Evolutionary conservation across 1,284 basidiomycete species (phyloP).

Genomic region (Volvariella volvacea): DNA sequence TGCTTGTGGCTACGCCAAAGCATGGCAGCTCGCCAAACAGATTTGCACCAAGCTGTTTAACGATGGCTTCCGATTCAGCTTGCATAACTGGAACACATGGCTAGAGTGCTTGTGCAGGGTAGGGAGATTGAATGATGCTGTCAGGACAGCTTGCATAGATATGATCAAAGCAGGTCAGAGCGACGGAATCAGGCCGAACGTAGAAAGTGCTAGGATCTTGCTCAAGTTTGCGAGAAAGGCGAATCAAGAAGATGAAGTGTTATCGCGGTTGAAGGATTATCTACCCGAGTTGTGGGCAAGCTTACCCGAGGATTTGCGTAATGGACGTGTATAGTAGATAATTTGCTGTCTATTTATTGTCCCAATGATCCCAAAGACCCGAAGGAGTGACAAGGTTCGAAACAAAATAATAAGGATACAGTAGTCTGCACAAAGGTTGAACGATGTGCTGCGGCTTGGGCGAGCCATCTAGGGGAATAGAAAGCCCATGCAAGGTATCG

Average conservation of each 20-base stretch:
- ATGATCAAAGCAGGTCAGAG: conserved; percentile 44
- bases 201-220: conserved; percentile 43
- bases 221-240: conserved; percentile 43
- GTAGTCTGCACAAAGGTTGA: conserved; percentile 29
- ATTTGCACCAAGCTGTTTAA: conserved; percentile 47
- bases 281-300: conserved; percentile 49
- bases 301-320: conserved; percentile 24
- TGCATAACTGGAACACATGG: conserved; percentile 73
- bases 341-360: neutral
- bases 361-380: neutral
- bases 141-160: conserved; percentile 55
- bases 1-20: conserved; percentile 63
- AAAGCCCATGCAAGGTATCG: conserved; percentile 24
- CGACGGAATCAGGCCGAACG: conserved; percentile 37
- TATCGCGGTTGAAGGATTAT: conserved; percentile 40
- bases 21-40: conserved; percentile 41
- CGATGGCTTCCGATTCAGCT: conserved; percentile 47
- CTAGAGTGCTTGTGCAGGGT: conserved; percentile 84
- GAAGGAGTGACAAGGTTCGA: neutral
- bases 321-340: too few relatives aligned
- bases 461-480: conserved; percentile 36
- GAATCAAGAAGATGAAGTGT: conserved; percentile 38
- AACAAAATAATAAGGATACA: neutral
- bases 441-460: conserved; percentile 26
- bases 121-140: conserved; percentile 61